These are phyloP conservation scores for Kodamaea fukazawae DNA, from an alignment of 805 yeast species.

Conservation along the genomic window DNA sequence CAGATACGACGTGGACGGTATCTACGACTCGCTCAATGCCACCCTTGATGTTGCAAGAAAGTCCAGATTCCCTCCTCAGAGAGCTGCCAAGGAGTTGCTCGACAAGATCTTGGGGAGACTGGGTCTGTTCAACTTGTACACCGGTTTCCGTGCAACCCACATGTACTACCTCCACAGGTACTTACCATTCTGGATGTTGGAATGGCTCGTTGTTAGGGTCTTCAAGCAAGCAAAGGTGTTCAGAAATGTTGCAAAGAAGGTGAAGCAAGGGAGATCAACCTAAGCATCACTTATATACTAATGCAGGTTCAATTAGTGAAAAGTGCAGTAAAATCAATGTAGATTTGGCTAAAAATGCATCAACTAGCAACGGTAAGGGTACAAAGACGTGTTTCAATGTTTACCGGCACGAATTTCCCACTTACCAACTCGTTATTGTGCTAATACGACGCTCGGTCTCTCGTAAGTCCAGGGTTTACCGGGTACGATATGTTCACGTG, in stretches of 20 bases:
- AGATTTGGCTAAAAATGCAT: too few species aligned
- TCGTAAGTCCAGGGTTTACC: too few species aligned
- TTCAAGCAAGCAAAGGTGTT: constrained; percentile 27
- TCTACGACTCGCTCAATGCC: constrained; percentile 18
- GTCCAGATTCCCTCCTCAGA: constrained; percentile 18
- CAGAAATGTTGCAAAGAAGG: constrained; percentile 7
- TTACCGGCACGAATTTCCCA: too few species aligned
- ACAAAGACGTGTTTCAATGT: too few species aligned
- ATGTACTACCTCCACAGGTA: constrained; percentile 17
- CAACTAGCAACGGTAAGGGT: too few species aligned
- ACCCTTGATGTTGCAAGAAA: constrained; percentile 23
- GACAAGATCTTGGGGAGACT: constrained; percentile 14
- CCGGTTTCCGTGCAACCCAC: constrained; percentile 22
- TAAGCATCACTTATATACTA: too few species aligned
- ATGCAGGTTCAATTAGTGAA: too few species aligned
- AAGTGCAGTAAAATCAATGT: too few species aligned
- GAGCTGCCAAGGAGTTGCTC: constrained; percentile 26
- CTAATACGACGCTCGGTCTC: too few species aligned
- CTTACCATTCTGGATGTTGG: constrained; percentile 26
- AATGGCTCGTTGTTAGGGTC: constrained; percentile 18
- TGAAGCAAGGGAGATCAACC: not conserved
- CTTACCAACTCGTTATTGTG: too few species aligned
- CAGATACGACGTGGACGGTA: constrained; percentile 22
- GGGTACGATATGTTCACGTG: too few species aligned
- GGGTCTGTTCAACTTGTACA: constrained; percentile 28